Base-by-base conservation (phyloP, 1,284 basidiomycete genomes). In the Phaffia rhodozyma region DNA sequence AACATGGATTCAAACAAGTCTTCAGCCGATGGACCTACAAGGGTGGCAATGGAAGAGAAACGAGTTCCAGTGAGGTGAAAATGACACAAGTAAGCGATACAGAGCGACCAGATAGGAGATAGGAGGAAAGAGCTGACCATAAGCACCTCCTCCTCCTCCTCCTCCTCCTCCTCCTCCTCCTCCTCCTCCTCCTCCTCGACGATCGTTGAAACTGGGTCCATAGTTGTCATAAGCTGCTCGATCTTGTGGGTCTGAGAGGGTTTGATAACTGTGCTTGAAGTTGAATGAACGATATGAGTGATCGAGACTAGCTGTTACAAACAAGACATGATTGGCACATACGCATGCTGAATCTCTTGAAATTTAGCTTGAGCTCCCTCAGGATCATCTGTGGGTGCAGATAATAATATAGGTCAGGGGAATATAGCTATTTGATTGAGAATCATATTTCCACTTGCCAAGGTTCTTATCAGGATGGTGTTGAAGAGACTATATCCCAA, bases 281-380 rank as follows among this genome's bases (percentile, higher is more conserved):
- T 58, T 55, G 21, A 16, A 43, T 43, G 13, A 43, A 16, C 13
- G 13, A 43, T 16, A 11, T 43, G 13, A 43, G 38, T 11, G 7
- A 47, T 48, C 32, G 27, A 30, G 51, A 55, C 60, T 30, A 66
- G 48, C n/a, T 7, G 53, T n/a, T 18, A 23, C 60, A 51, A 52
- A 29, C 66, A n/a, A 60, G 23, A n/a, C 21, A 49, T 50, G 58
- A 60, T 32, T 55, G 13, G 30, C 29, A 81, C 86, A 68, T 72
- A 90, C 82, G 91, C 91, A 34, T 88, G 85, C 55, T 83, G 86
- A 75, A 94, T 86, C 69, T 89, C 86, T 74, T 94, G 91, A 70
- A 94, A 94, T 65, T 85, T 87, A 70, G 75, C 75, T 62, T 85
- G 81, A 53, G 83, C 83, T 38, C 85, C 85, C 68, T 82, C 79